Base-by-base conservation (phyloP, 176 grass and related monocot genomes). In the Pontederia paniculata region DNA sequence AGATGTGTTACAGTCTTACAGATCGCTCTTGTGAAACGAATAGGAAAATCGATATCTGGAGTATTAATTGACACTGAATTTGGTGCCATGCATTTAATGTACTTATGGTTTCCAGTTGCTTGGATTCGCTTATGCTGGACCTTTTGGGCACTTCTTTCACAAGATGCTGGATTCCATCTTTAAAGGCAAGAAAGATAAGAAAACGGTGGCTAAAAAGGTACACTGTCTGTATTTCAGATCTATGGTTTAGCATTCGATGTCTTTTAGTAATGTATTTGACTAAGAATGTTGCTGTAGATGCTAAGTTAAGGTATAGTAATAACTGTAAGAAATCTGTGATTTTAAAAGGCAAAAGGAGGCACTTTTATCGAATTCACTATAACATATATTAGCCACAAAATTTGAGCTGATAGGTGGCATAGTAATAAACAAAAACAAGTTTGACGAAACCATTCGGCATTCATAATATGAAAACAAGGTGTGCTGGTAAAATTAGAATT, bases 81-180 rank as follows among this genome's bases (percentile, higher is more conserved):
- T 0, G 16, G 50, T 52, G 7, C 55, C 68, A 5, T 17, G 60
- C 20, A 42, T 52, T 52, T 65, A 63, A 31, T 11, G 15, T 67
- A 13, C 16, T 5, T 4, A 69, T 70, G 21, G 57, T 9, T 44
- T 74, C 57, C 68, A 94, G 89, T 65, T 94, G 54, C 88, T 84
- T 64, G 89, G 89, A 55, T 79, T 94, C 71, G 74, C 68, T 52
- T 94, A 94, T 21, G 77, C 80, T 8, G 89, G 84, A 21, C 89
- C 89, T 12, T 84, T 94, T 60, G 89, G 89, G 15, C 84, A 94
- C 77, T 94, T 88, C 60, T 42, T 81, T 45, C 89, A 94, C 68
- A 94, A 84, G 81, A 48, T 94, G 50, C 84, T 94, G 77, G 89
- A 88, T 11, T 77, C n/a, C 66, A 66, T 94, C 77, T 94, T 88